Conservation (phyloP, 495 filamentous ascomycete genomes). For the Penicillium simplicissimum region DNA sequence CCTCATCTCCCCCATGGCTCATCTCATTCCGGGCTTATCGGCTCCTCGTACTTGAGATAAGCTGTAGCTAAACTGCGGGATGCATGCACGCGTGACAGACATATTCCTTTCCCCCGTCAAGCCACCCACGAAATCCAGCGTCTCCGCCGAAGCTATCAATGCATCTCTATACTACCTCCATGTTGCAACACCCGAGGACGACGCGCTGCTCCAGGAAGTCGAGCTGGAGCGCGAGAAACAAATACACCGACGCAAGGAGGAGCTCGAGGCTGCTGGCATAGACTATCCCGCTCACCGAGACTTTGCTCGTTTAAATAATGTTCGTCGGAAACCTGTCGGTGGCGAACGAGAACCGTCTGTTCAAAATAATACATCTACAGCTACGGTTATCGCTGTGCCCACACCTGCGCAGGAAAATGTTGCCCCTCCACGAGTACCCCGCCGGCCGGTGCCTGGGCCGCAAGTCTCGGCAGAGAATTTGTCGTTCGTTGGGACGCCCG, state of each 20-base stretch:
- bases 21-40: slow-evolving; percentile 6
- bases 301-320: slow-evolving; percentile 42
- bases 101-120: slow-evolving; percentile 91
- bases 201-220: slow-evolving; percentile 50
- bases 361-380: slow-evolving; percentile 5
- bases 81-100: slow-evolving; percentile 52
- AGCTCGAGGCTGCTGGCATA: slow-evolving; percentile 23
- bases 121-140: slow-evolving; percentile 75
- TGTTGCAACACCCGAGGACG: slow-evolving; percentile 64
- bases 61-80: slow-evolving; percentile 16
- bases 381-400: neutral
- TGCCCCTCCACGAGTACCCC: slow-evolving; percentile 20
- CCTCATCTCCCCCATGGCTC: neutral
- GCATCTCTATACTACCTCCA: slow-evolving; percentile 91
- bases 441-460: slow-evolving; percentile 21
- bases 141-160: slow-evolving; percentile 83
- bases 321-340: slow-evolving; percentile 45
- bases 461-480: slow-evolving; percentile 27
- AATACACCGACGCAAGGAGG: slow-evolving; percentile 49
- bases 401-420: slow-evolving; percentile 20
- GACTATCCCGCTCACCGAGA: slow-evolving; percentile 31
- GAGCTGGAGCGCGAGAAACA: slow-evolving; percentile 43
- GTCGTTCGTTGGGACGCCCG: slow-evolving; percentile 22
- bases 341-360: slow-evolving; percentile 4
- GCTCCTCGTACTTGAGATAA: slow-evolving; percentile 17